Evolutionary conservation across 305 asterid species (phyloP).

Genomic region (Plantago lanceolata): DNA sequence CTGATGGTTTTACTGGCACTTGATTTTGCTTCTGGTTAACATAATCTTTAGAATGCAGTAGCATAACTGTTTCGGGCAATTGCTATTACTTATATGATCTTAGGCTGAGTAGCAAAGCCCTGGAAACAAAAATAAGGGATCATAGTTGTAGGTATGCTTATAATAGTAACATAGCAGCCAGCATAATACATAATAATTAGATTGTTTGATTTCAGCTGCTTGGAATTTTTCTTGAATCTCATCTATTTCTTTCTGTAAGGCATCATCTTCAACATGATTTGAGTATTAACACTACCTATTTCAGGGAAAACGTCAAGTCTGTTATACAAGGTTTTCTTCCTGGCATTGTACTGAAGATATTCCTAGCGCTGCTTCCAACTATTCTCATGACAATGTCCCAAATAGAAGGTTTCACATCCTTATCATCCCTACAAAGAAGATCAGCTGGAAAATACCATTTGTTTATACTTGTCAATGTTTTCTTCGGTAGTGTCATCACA

Average conservation of each 20-base stretch:
- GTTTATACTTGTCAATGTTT: conserved; percentile 77
- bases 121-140: too few relatives aligned
- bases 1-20: background rate
- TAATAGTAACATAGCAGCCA: too few relatives aligned
- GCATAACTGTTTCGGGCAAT: too few relatives aligned
- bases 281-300: conserved; percentile 19
- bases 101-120: too few relatives aligned
- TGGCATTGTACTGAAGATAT: conserved; percentile 81
- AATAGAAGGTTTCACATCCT: conserved; percentile 71
- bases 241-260: background rate
- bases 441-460: conserved; percentile 80
- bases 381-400: conserved; percentile 79
- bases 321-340: conserved; percentile 95
- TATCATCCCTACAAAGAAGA: conserved; percentile 74
- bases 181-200: too few relatives aligned
- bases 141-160: background rate
- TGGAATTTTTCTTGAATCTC: background rate
- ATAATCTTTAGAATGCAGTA: too few relatives aligned
- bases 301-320: conserved; percentile 59
- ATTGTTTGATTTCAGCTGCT: background rate
- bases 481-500: conserved; percentile 77
- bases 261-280: background rate
- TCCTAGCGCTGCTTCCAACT: conserved; percentile 63
- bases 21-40: background rate
- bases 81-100: too few relatives aligned